A percentile compares a stretch with the other conserved stretches of the same genome.
Evolutionary conservation across 169 alveolate species (phyloP).

Genomic region (Blepharisma undulans): DNA sequence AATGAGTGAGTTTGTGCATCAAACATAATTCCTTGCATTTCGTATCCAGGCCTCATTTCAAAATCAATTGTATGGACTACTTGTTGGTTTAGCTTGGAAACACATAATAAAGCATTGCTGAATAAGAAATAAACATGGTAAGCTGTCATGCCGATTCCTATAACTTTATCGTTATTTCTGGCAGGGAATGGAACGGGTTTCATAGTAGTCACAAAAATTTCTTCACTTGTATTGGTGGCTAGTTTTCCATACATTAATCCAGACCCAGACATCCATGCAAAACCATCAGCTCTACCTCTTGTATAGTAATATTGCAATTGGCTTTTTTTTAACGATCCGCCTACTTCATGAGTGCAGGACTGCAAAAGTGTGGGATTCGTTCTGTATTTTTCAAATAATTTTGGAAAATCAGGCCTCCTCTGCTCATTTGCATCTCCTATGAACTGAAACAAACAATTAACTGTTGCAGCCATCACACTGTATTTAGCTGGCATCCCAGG

Average conservation of each 20-base stretch:
- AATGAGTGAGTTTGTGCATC: constrained; percentile 45
- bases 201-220: not conserved
- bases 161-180: not conserved
- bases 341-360: not conserved
- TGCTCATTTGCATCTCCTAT: constrained; percentile 20
- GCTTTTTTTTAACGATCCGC: not conserved
- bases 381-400: constrained; percentile 13
- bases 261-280: constrained; percentile 21
- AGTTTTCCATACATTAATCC: constrained; percentile 4
- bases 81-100: constrained; percentile 55
- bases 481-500: constrained; percentile 25
- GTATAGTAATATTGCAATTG: not conserved
- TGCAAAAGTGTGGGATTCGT: not conserved
- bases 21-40: constrained; percentile 48
- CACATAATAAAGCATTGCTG: constrained; percentile 42
- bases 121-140: constrained; percentile 57
- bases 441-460: not conserved
- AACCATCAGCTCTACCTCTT: constrained; percentile 3
- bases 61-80: constrained; percentile 53
- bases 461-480: constrained; percentile 16
- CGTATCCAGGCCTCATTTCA: constrained; percentile 28
- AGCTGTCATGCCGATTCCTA: constrained; percentile 41
- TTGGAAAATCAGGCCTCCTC: not conserved
- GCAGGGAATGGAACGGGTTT: not conserved
- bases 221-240: not conserved